phyloP scores from a whole-genome alignment of 306 rosid species.

The Vicia sativa region DNA sequence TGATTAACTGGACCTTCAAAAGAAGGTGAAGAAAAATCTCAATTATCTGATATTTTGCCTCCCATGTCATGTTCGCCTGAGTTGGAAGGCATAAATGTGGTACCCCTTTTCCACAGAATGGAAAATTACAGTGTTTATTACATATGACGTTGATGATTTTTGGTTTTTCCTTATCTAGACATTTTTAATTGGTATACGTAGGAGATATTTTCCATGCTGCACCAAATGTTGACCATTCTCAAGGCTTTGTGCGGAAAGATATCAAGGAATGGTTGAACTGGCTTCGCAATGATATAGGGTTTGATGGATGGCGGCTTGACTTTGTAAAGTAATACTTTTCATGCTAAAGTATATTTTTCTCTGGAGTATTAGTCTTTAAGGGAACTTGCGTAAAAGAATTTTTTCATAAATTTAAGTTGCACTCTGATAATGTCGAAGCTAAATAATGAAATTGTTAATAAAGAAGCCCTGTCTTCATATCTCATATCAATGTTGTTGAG shows the following conservation, averaged over 20 bases:
- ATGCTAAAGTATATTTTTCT: constrained; percentile 20
- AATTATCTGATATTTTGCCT: constrained; percentile 10
- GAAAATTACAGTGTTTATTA: constrained; percentile 12
- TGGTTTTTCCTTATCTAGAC: constrained; percentile 19
- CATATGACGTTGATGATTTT: constrained; percentile 16
- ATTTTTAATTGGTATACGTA: constrained; percentile 39
- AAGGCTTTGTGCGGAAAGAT: constrained; percentile 68
- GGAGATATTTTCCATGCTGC: constrained; percentile 85
- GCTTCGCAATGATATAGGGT: constrained; percentile 76
- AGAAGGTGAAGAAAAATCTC: constrained; percentile 11
- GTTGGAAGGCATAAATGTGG: constrained; percentile 20
- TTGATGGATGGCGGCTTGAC: constrained; percentile 86
- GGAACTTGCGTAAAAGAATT: not conserved
- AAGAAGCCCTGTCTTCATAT: not conserved
- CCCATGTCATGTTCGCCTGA: constrained; percentile 6
- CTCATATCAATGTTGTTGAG: constrained; percentile 11
- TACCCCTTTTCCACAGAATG: constrained; percentile 29
- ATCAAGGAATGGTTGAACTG: constrained; percentile 74
- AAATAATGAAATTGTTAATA: constrained; percentile 18
- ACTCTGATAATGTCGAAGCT: not conserved
- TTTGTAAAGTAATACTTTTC: constrained; percentile 58
- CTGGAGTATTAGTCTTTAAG: not conserved
- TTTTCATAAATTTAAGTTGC: not conserved
- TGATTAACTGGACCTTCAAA: not conserved
- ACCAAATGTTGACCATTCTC: constrained; percentile 84